A percentile compares a stretch with the other conserved stretches of the same genome.
Evolutionary conservation across 805 yeast species (phyloP).

Genomic region (Saccharomyces eubayanus): DNA sequence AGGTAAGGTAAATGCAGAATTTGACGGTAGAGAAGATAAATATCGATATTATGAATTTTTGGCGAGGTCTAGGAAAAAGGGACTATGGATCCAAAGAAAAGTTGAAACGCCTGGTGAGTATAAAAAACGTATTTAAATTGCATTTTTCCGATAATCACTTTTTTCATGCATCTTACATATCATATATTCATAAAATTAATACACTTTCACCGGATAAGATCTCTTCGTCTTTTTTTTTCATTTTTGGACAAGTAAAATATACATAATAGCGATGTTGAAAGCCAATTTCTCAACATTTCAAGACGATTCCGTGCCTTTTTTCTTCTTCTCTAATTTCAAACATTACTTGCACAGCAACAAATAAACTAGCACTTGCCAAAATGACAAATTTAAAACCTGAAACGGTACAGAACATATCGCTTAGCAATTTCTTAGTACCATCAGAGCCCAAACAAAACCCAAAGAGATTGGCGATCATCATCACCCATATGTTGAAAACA

Average conservation of each 20-base stretch:
- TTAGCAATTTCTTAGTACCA: conserved; percentile 60
- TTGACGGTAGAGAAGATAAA: conserved; percentile 62
- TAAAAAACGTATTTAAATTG: conserved; percentile 36
- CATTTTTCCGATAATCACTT: background rate
- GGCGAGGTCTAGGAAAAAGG: conserved; percentile 50
- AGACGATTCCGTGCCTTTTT: conserved; percentile 70
- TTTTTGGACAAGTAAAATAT: background rate
- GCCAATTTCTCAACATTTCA: conserved; percentile 45
- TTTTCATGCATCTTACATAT: background rate
- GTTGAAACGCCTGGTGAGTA: conserved; percentile 71
- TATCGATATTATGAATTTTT: conserved; percentile 52
- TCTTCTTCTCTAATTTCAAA: conserved; percentile 86
- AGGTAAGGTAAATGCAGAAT: conserved; percentile 71
- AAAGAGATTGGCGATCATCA: conserved; percentile 92
- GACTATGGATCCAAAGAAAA: conserved; percentile 59
- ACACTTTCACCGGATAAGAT: background rate
- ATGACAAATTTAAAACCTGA: conserved; percentile 59
- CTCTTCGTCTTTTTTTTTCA: no score
- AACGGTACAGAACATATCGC: conserved; percentile 63
- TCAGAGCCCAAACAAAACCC: conserved; percentile 92
- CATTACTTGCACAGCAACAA: conserved; percentile 87
- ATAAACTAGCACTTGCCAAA: conserved; percentile 55
- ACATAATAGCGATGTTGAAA: background rate
- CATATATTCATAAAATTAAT: background rate
- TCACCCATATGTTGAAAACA: conserved; percentile 86